Evolutionary conservation across 1,284 basidiomycete genomes (phyloP).

Genomic region (Puccinia polysora): DNA sequence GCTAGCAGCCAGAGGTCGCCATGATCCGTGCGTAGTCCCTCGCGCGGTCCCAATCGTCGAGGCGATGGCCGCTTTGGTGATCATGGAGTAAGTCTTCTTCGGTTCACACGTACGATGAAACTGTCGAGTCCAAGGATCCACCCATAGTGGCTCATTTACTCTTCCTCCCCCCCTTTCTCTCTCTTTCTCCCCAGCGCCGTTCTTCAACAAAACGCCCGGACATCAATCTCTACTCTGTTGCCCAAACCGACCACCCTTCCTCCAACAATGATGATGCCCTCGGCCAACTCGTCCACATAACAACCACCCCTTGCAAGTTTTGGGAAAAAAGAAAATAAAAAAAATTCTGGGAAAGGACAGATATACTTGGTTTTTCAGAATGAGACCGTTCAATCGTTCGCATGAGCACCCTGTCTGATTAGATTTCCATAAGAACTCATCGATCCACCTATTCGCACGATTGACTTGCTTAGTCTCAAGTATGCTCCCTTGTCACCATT

Average conservation of each 20-base stretch:
- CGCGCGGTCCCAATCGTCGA: conserved; percentile 95
- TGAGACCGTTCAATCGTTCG: no score
- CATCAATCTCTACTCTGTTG: conserved; percentile 16
- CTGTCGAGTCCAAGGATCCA: not conserved
- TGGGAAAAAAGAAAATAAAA: no score
- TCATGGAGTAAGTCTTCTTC: conserved; percentile 75
- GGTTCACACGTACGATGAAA: no score
- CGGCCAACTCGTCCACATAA: no score
- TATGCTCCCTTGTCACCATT: no score
- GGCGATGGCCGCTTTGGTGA: conserved; percentile 89
- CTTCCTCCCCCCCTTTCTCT: not conserved
- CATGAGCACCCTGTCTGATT: no score
- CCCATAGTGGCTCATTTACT: not conserved
- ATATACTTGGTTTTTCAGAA: no score
- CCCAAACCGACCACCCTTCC: conserved; percentile 25
- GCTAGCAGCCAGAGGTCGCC: conserved; percentile 83
- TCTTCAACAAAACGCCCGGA: conserved; percentile 39
- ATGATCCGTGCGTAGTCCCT: conserved; percentile 97
- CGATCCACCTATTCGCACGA: no score
- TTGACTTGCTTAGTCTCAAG: no score
- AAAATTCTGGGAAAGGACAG: no score
- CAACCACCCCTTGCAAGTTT: no score
- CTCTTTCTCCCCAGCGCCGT: conserved; percentile 26
- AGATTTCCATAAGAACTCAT: no score
- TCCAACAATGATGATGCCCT: conserved; percentile 41